Evolutionary conservation across 2,329 filamentous ascomycete genomes (phyloP).

Genomic region (Whalleya microplaca): DNA sequence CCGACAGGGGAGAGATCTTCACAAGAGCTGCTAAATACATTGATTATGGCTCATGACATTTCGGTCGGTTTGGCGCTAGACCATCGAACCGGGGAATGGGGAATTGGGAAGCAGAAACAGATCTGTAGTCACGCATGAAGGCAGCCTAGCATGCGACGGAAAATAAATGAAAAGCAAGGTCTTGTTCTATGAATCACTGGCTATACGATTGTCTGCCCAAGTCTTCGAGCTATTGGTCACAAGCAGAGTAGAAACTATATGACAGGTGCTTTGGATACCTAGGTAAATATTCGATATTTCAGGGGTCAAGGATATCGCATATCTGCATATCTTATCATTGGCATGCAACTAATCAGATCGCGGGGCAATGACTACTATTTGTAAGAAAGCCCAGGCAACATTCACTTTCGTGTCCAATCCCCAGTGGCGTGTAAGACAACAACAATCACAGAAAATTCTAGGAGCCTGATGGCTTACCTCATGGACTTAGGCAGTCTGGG

Average conservation of each 20-base stretch:
- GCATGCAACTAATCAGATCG: background rate
- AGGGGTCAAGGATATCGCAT: background rate
- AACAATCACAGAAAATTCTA: constrained; percentile 17
- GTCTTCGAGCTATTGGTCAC: background rate
- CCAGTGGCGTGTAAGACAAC: background rate
- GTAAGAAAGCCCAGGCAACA: background rate
- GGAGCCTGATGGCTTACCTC: constrained; percentile 20
- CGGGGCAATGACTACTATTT: background rate
- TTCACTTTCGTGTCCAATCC: background rate
- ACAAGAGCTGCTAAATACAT: background rate
- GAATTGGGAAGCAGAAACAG: background rate
- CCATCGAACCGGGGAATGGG: no score
- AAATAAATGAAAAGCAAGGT: background rate
- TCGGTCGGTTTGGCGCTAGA: background rate
- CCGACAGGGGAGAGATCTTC: constrained; percentile 42
- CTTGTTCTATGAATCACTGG: background rate
- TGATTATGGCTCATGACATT: background rate
- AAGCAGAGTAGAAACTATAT: background rate
- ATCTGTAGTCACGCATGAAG: background rate
- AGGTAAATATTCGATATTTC: background rate
- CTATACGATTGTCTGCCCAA: background rate
- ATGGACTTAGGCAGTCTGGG: constrained; percentile 12
- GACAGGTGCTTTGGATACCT: background rate
- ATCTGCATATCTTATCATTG: background rate
- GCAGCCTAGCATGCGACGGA: background rate